Evolutionary conservation across 768 basidiomycete genomes (phyloP).

Genomic region (Hygrophorus pudorinus): DNA sequence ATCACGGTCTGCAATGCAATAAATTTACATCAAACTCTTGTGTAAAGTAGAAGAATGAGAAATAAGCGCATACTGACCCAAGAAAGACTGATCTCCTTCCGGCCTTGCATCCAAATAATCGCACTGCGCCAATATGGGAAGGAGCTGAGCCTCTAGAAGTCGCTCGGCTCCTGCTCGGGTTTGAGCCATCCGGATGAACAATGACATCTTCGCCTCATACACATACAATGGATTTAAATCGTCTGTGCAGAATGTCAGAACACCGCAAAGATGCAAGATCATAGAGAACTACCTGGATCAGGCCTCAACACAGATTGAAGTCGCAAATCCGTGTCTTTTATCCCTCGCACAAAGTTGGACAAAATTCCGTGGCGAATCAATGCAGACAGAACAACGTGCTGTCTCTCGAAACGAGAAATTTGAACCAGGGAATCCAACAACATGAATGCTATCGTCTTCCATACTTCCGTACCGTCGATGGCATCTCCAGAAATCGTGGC

Average conservation of each 20-base stretch:
- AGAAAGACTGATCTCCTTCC: slow-evolving; percentile 71
- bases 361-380: slow-evolving; percentile 71
- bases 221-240: slow-evolving; percentile 88
- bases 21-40: slow-evolving; percentile 4
- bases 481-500: slow-evolving; percentile 78
- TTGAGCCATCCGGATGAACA: slow-evolving; percentile 79
- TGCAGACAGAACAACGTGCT: slow-evolving; percentile 45
- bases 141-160: slow-evolving; percentile 65
- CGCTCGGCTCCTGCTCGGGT: slow-evolving; percentile 78
- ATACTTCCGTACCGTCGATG: slow-evolving; percentile 90
- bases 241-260: slow-evolving; percentile 35
- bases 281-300: slow-evolving; percentile 60
- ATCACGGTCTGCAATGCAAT: slow-evolving; percentile 50
- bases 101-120: slow-evolving; percentile 84
- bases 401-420: slow-evolving; percentile 61
- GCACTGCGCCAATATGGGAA: slow-evolving; percentile 70
- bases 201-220: slow-evolving; percentile 89
- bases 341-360: slow-evolving; percentile 67
- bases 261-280: background rate
- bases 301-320: slow-evolving; percentile 74
- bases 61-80: slow-evolving; percentile 39
- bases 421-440: slow-evolving; percentile 74
- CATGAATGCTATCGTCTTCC: slow-evolving; percentile 94
- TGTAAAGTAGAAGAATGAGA: background rate
- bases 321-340: slow-evolving; percentile 74